phyloP scores from a whole-genome alignment of 2,329 filamentous ascomycete species.

The Phaeosphaeriaceae sp. region DNA sequence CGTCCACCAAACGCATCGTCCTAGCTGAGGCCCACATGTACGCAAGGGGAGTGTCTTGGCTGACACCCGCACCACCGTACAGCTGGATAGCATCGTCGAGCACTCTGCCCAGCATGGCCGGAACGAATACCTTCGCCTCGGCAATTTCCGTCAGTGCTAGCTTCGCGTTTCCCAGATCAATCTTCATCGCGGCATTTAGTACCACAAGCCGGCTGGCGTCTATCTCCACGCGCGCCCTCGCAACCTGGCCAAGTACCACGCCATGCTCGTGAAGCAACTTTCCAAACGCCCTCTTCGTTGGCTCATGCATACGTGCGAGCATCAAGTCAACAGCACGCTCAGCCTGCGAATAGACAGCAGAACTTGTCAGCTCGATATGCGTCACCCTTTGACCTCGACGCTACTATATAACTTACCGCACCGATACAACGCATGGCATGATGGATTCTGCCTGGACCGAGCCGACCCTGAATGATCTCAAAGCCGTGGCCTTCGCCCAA shows the following conservation, averaged over 20 bases:
- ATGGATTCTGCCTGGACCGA: conserved; percentile 95
- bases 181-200: conserved; percentile 92
- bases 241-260: conserved; percentile 94
- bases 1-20: conserved; percentile 87
- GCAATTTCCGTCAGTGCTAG: conserved; percentile 91
- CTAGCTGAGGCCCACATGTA: conserved; percentile 78
- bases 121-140: conserved; percentile 91
- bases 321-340: too few relatives aligned
- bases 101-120: conserved; percentile 81
- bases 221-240: conserved; percentile 89
- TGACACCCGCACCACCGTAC: conserved; percentile 88
- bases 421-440: conserved; percentile 97
- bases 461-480: conserved; percentile 96
- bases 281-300: conserved; percentile 94
- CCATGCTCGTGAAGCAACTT: conserved; percentile 87
- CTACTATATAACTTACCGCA: too few relatives aligned
- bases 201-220: conserved; percentile 89
- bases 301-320: too few relatives aligned
- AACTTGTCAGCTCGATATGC: too few relatives aligned
- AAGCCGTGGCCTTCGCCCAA: conserved; percentile 94
- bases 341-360: conserved; percentile 88
- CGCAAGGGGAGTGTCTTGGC: conserved; percentile 89
- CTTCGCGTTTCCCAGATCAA: conserved; percentile 89
- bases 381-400: too few relatives aligned
- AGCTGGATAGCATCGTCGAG: conserved; percentile 95